Base-by-base conservation (phyloP, 2,329 filamentous ascomycete genomes). In the Calonectria hawksworthii region DNA sequence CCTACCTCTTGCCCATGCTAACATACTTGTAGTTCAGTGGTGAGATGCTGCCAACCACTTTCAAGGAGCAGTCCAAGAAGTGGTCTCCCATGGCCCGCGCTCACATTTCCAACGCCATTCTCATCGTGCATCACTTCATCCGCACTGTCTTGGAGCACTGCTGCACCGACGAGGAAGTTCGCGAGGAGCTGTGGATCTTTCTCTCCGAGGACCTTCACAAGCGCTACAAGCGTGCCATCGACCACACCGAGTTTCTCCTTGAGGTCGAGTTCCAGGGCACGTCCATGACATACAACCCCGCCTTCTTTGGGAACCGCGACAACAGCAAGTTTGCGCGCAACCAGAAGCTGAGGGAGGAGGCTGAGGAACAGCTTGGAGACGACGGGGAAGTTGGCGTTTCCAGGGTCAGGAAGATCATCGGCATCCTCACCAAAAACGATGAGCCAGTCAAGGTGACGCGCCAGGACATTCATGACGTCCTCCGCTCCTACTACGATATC, bases 401-500 rank as follows among this genome's bases (percentile, higher is more conserved):
- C 10, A 13, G 18, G 28, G 1, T 79, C n/a, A 36, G 67, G 6
- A 1, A 9, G 0, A 9, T 54, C 1, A 16, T 72, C 4, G 47
- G 68, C 18, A 4, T 16, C 13, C 44, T 47, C 26, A 26, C 80
- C 0, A 75, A 82, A 8, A 78, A 82, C 36, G 82, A 82, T 70
- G 70, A 75, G 0, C 81, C 83, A 18, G 81, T 83, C 0, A 79
- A 87, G 6, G 82, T 87, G 51, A 82, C 83, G 0, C 77, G 86
- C 4, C 85, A 89, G 41, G 87, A 92, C 13, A 88, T 94, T 6
- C 90, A 93, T 70, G 89, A 94, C 73, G 89, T 90, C 1, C 85
- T 94, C 0, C 82, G 86, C 34, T 86, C 89, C 2, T 94, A 93
- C 82, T 94, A 94, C 84, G 87, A 90, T 32, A 89, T 93, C 1